These are phyloP conservation scores for Calocera cornea DNA, from an alignment of 768 basidiomycete species.

Conservation along the genomic window DNA sequence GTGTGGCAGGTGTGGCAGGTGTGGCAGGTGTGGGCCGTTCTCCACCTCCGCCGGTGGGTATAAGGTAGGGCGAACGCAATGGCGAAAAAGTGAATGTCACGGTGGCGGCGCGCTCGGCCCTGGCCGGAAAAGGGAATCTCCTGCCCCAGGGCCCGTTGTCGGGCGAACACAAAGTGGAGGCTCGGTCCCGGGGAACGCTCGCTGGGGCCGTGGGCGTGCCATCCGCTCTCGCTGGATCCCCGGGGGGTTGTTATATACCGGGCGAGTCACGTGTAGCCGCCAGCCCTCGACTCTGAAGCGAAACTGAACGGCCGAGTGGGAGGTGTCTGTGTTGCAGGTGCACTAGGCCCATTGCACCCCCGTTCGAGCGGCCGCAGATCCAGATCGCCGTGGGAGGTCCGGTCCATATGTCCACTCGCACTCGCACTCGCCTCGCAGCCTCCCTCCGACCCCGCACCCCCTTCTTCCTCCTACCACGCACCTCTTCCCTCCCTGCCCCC, in stretches of 20 bases:
- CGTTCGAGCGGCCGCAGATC: background rate
- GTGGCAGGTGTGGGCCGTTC: background rate
- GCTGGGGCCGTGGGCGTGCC: too few species aligned
- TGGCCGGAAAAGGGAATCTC: background rate
- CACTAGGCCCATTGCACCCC: too few species aligned
- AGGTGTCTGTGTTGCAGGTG: too few species aligned
- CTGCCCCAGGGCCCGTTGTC: background rate
- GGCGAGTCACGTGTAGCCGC: too few species aligned
- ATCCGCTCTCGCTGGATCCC: too few species aligned
- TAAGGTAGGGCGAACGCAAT: too few species aligned
- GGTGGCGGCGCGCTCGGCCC: background rate
- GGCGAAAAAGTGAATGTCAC: background rate
- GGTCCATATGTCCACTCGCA: background rate
- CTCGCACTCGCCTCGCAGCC: background rate
- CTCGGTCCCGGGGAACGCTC: too few species aligned
- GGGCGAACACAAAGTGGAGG: background rate
- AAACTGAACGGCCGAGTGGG: too few species aligned
- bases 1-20: too few species aligned
- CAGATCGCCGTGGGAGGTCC: background rate
- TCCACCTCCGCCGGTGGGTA: constrained; percentile 3
- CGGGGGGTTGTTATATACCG: too few species aligned
- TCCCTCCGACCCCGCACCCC: background rate
- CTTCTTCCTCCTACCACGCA: background rate
- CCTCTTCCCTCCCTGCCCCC: background rate
- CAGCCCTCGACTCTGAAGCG: too few species aligned